These are phyloP conservation scores for Vinca major DNA, from an alignment of 305 asterid genomes.

Conservation along the genomic window DNA sequence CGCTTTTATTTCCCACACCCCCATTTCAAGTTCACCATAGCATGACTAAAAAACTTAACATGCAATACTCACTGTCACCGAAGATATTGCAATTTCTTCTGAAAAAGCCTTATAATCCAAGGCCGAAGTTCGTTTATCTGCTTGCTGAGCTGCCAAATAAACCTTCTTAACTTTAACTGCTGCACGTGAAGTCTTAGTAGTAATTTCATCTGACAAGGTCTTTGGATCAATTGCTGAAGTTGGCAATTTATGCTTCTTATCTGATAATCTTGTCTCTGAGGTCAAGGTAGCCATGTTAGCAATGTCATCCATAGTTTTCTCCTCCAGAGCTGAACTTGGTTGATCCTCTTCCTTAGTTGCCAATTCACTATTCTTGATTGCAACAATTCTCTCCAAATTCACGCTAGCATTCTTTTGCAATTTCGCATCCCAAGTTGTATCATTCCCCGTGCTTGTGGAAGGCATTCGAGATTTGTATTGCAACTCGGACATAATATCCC, in stretches of 20 bases:
- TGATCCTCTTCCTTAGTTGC: not conserved
- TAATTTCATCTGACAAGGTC: not conserved
- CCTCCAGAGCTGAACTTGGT: not conserved
- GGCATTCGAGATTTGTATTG: conserved; percentile 31
- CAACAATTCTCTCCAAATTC: not conserved
- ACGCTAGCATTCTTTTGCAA: not conserved
- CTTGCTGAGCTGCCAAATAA: conserved; percentile 9
- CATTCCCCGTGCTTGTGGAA: conserved; percentile 16
- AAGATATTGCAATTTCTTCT: conserved; percentile 9
- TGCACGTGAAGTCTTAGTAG: not conserved
- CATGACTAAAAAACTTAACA: not conserved
- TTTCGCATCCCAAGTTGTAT: conserved; percentile 18
- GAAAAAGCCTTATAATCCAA: not conserved
- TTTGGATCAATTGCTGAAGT: not conserved
- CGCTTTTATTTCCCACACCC: not conserved
- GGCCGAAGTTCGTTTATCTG: conserved; percentile 4
- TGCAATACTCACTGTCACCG: conserved; percentile 10
- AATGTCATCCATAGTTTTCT: not conserved
- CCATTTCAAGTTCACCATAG: not conserved
- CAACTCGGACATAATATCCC: conserved; percentile 51
- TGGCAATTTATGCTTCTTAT: not conserved
- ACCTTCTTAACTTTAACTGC: conserved; percentile 2
- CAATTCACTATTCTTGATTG: not conserved
- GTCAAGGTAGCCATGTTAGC: not conserved
- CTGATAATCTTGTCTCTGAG: not conserved